Evolutionary conservation across 495 filamentous ascomycete genomes (phyloP), one percentile per base, ranked within the genome.

Genomic region (Haplographium delicatum): DNA sequence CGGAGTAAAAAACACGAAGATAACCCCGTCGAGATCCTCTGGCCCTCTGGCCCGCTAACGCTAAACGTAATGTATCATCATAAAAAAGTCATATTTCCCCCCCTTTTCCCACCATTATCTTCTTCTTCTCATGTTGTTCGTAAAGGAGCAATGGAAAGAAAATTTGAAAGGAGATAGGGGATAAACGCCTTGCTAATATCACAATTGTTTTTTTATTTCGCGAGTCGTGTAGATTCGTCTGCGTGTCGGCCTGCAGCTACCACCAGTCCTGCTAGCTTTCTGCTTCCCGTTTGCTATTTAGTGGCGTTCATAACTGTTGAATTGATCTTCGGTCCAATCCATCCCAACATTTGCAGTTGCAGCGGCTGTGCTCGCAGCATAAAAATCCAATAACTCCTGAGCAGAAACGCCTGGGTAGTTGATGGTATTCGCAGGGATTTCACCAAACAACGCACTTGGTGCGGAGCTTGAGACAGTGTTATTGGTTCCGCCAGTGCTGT

Each of bases 311-410:
- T 57, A 57, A n/a, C 44, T 40, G 22, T 8, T 44, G 34, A 52
- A 61, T 16, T 57, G 58, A 26, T 57, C 54, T 30, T 57, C 50
- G 3, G 47, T 38, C 54, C 54, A 61, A 18, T 61, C 58, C 54
- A 61, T 61, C 2, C 0, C 10, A 20, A 13, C 20, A 30, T 46
- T 41, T 26, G 49, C 5, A 18, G 40, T 54, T 6, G 51, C 58
- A 45, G 54, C 54, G 20, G 55, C 50, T 9, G 58, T 58, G 47
- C 42, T 57, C 9, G 51, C 54, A 3, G 58, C 58, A 28, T 57
- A 61, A 35, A 61, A 61, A 16, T 57, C 48, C 6, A 61, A 43
- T 13, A 61, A 34, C 5, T 62, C 51, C 25, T 54, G 50, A 5
- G 51, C 55, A 13, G 59, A 53, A 3, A 50, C 45, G 33, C 46